A percentile compares a stretch with the other conserved stretches of the same genome.
Evolutionary conservation across 2,329 filamentous ascomycete species (phyloP).

Genomic region (Bisporella sp.): DNA sequence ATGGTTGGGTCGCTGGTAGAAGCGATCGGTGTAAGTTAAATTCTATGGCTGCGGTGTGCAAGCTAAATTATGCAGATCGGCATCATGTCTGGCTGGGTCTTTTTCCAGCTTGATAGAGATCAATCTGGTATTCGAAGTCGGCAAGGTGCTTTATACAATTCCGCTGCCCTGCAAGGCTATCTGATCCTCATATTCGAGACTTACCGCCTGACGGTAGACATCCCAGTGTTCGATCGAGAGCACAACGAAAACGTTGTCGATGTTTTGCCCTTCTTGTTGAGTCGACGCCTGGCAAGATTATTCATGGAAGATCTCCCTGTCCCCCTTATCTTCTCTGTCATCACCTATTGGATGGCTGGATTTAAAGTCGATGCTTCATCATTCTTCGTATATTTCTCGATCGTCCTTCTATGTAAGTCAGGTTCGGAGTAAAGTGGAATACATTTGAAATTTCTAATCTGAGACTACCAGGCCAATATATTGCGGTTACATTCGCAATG

Average conservation of each 20-base stretch:
- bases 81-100: conserved; percentile 67
- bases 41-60: neutral
- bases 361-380: conserved; percentile 56
- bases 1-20: conserved; percentile 65
- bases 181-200: conserved; percentile 70
- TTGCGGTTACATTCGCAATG: conserved; percentile 65
- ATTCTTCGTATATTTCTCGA: conserved; percentile 66
- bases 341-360: conserved; percentile 74
- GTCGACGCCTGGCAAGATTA: conserved; percentile 60
- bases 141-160: conserved; percentile 66
- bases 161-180: conserved; percentile 67
- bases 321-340: conserved; percentile 61
- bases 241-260: conserved; percentile 65
- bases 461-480: conserved; percentile 45
- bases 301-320: conserved; percentile 68
- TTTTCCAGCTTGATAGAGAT: conserved; percentile 56
- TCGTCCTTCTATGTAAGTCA: conserved; percentile 50
- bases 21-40: conserved; percentile 41
- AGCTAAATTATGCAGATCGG: conserved; percentile 46
- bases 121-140: conserved; percentile 67
- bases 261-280: conserved; percentile 62
- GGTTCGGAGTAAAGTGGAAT: neutral
- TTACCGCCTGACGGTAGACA: conserved; percentile 68
- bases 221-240: conserved; percentile 70
- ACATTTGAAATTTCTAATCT: neutral